Evolutionary conservation across 345 rosid genomes (phyloP).

Genomic region (Acer campestre): DNA sequence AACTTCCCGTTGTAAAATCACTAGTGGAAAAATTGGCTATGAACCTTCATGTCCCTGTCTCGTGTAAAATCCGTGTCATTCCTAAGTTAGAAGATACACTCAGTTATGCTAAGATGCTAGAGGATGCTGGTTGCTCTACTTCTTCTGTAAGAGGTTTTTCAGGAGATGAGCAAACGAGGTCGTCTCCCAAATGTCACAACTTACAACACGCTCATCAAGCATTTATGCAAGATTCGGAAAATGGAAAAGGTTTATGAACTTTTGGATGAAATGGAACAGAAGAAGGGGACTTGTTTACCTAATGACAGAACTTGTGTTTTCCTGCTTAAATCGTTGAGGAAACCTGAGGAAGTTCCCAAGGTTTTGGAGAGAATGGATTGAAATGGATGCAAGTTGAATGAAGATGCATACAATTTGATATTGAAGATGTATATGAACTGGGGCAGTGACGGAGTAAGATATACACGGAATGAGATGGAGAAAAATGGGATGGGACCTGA

Average conservation of each 20-base stretch:
- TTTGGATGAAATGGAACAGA: slow-evolving; percentile 61
- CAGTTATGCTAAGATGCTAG: slow-evolving; percentile 84
- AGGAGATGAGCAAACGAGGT: slow-evolving; percentile 52
- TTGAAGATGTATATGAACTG: slow-evolving; percentile 60
- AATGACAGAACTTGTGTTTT: slow-evolving; percentile 62
- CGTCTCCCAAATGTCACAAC: slow-evolving; percentile 62
- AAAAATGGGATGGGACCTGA: slow-evolving; percentile 69
- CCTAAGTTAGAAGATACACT: slow-evolving; percentile 76
- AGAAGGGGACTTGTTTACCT: slow-evolving; percentile 55
- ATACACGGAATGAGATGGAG: slow-evolving; percentile 72
- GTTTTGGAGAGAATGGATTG: slow-evolving; percentile 63
- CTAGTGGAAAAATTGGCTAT: slow-evolving; percentile 72
- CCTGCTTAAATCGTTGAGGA: slow-evolving; percentile 63
- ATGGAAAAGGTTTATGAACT: slow-evolving; percentile 67
- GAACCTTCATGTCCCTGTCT: slow-evolving; percentile 74
- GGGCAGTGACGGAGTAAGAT: slow-evolving; percentile 50
- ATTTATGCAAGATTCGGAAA: slow-evolving; percentile 69
- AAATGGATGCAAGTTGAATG: slow-evolving; percentile 51
- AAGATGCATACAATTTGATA: slow-evolving; percentile 63
- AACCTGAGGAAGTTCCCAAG: slow-evolving; percentile 48
- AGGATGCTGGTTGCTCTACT: slow-evolving; percentile 95
- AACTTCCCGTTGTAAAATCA: slow-evolving; percentile 80
- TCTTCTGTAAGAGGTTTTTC: slow-evolving; percentile 45
- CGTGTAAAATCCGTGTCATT: slow-evolving; percentile 87
- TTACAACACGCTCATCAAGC: slow-evolving; percentile 79